Conservation (phyloP, 495 filamentous ascomycete species). For the Hypoxylon lienhwacheense region DNA sequence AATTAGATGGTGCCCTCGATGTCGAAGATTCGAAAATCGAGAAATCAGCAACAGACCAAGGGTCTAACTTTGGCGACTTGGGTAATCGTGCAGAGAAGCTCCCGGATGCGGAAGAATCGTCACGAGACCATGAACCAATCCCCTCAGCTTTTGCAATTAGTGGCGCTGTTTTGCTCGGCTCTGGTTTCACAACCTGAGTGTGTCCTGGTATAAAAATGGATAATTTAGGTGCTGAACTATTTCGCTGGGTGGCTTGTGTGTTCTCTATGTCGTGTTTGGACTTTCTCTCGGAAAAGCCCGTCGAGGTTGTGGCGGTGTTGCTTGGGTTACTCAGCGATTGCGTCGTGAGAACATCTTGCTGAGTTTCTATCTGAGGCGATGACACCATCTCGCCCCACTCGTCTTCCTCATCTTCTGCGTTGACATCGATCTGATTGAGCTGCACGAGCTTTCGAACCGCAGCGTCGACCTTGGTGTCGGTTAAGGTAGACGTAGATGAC, state of each 20-base stretch:
- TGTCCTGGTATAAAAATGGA: constrained; percentile 18
- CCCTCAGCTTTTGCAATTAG: constrained; percentile 2
- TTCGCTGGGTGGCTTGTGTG: not conserved
- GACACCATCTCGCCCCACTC: constrained; percentile 61
- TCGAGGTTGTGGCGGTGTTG: not conserved
- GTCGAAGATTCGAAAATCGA: constrained; percentile 43
- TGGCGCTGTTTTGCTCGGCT: not conserved
- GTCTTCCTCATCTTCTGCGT: constrained; percentile 47
- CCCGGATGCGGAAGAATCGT: constrained; percentile 28
- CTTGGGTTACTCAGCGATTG: not conserved
- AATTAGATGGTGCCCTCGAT: constrained; percentile 2
- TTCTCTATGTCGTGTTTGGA: not conserved
- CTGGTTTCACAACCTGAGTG: constrained; percentile 1
- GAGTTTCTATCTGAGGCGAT: constrained; percentile 42
- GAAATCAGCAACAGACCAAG: constrained; percentile 44
- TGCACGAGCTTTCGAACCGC: not conserved
- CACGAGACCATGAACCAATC: constrained; percentile 16
- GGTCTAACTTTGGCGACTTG: constrained; percentile 22
- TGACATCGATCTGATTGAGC: not conserved
- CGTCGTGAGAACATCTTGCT: constrained; percentile 1
- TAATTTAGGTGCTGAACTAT: not conserved
- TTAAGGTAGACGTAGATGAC: not conserved
- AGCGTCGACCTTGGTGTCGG: not conserved
- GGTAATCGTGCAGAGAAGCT: constrained; percentile 10
- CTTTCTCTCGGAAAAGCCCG: not conserved